phyloP scores from a whole-genome alignment of 2,329 filamentous ascomycete genomes.

The Fusarium piperis region DNA sequence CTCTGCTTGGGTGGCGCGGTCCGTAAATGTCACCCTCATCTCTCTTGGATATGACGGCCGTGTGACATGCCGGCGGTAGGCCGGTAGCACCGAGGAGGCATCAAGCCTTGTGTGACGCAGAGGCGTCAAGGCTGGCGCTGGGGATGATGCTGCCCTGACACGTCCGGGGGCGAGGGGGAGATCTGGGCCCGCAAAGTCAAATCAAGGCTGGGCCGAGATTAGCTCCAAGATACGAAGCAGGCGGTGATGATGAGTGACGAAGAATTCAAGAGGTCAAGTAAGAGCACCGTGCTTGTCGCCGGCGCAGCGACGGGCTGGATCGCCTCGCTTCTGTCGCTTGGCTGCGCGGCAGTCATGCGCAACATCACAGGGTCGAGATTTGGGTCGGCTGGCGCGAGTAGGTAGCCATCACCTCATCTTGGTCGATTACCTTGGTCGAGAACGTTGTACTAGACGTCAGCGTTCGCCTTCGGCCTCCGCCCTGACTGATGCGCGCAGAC shows the following conservation, averaged over 20 bases:
- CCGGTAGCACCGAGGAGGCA: conserved; percentile 32
- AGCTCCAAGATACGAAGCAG: neutral
- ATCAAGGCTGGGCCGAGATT: neutral
- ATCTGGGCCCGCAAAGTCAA: conserved; percentile 12
- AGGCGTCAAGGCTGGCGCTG: conserved; percentile 8
- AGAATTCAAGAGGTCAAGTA: neutral
- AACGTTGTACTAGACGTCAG: conserved; percentile 14
- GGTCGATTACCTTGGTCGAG: conserved; percentile 8
- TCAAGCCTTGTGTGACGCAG: conserved; percentile 9
- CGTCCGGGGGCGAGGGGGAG: conserved; percentile 8
- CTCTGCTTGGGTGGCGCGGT: conserved; percentile 19
- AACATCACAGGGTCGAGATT: conserved; percentile 8
- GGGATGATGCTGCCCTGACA: conserved; percentile 40
- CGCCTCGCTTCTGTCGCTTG: neutral
- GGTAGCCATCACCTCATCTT: conserved; percentile 2
- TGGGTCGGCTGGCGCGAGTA: conserved; percentile 1
- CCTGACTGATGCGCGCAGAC: conserved; percentile 22
- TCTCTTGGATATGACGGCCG: conserved; percentile 13
- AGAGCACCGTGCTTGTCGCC: conserved; percentile 5
- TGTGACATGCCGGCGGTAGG: conserved; percentile 30
- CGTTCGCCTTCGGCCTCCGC: conserved; percentile 23
- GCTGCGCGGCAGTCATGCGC: conserved; percentile 1
- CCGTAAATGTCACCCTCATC: conserved; percentile 24
- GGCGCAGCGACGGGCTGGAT: neutral
- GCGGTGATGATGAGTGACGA: conserved; percentile 20